These are phyloP conservation scores for Parietaria judaica DNA, from an alignment of 306 rosid species.

Conservation along the genomic window DNA sequence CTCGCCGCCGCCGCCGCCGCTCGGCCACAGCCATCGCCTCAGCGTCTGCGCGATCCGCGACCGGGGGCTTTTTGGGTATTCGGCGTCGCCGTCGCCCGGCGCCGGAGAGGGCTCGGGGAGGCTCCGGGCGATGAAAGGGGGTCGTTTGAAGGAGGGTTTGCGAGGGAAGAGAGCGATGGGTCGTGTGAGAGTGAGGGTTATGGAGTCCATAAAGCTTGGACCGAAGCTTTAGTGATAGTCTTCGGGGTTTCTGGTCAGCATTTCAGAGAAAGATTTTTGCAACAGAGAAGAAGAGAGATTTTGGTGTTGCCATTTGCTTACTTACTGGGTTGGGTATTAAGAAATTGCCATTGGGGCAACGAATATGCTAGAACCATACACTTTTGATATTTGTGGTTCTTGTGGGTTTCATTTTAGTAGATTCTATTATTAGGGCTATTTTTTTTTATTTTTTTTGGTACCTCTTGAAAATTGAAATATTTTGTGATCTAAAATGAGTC, in stretches of 20 bases:
- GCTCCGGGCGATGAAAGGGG: too few relatives aligned
- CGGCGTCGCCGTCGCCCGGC: too few relatives aligned
- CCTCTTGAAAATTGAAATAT: too few relatives aligned
- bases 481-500: too few relatives aligned
- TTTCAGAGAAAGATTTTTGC: conserved; percentile 22
- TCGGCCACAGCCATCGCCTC: background rate
- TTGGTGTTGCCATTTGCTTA: too few relatives aligned
- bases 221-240: background rate
- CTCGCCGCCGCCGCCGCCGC: conserved; percentile 1
- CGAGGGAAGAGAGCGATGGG: conserved; percentile 10
- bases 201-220: conserved; percentile 40
- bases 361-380: conserved; percentile 18
- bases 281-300: background rate
- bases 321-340: background rate
- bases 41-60: too few relatives aligned
- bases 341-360: background rate
- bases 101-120: too few relatives aligned
- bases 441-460: background rate
- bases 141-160: conserved; percentile 2
- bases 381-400: background rate
- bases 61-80: too few relatives aligned
- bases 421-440: too few relatives aligned
- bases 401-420: background rate
- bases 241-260: conserved; percentile 30
- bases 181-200: conserved; percentile 20